Base-by-base conservation (phyloP, 2,329 filamentous ascomycete species). In the Polytolypa hystricis region DNA sequence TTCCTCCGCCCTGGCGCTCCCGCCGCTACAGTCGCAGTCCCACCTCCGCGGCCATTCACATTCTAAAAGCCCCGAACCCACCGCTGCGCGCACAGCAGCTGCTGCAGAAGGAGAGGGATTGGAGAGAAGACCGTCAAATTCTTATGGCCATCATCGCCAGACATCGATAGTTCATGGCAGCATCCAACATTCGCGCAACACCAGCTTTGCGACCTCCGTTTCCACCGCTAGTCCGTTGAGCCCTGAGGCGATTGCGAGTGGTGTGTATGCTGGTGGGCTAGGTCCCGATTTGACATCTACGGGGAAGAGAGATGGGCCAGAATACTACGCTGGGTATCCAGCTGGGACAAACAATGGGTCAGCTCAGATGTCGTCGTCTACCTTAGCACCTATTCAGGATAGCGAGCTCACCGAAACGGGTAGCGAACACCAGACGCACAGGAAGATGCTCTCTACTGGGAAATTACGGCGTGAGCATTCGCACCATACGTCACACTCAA, bases 91-190 rank as follows among this genome's bases (percentile, higher is more conserved):
- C 17, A 54, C 59, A 20, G 51, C 47, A 26, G 42, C 51, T 43
- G 54, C 51, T 6, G 17, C 33, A 43, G 55, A 62, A 40, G 59
- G 62, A 47, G 54, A 46, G 30, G 49, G 48, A 38, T 46, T 63
- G 40, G 62, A 66, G 49, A 53, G 61, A 42, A 51, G 57, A 36
- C 59, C 61, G 23, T 65, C 60, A 5, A 62, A 61, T 41, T 71
- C 70, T 11, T 80, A 96, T 68, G 84, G 84, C 41, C 87, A 98
- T 59, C 86, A 96, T 62, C 80, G 91, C 38, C 86, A 98, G 65
- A 93, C 89, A 1, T 96, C 89, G 33, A 95, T 96, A 50, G 87
- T 96, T 39, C 84, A 96, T 75, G 89, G 91, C 52, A 79, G 37
- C 37, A 60, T 93, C 48, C 87, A 94, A 58, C 91, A 98, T 61